phyloP scores from a whole-genome alignment of 768 basidiomycete species.

The Hygrophoropsis aurantiaca region DNA sequence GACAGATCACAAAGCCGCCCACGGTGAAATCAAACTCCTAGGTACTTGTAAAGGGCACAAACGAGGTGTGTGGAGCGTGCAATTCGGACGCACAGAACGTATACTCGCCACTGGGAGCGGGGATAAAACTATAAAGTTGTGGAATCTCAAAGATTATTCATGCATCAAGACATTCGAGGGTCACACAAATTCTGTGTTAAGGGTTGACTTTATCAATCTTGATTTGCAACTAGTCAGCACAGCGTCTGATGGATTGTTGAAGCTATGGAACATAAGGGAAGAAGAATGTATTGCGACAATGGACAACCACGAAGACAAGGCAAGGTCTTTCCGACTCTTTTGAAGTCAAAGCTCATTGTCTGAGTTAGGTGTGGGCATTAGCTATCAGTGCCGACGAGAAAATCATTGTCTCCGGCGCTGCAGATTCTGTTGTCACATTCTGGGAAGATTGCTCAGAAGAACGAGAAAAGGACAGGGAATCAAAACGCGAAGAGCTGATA shows the following conservation, averaged over 20 bases:
- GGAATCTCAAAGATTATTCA: slow-evolving; percentile 91
- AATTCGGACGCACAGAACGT: slow-evolving; percentile 80
- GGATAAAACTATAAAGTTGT: slow-evolving; percentile 91
- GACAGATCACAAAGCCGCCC: slow-evolving; percentile 41
- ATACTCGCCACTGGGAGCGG: slow-evolving; percentile 92
- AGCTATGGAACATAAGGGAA: slow-evolving; percentile 89
- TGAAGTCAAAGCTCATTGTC: background rate
- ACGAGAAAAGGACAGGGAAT: slow-evolving; percentile 71
- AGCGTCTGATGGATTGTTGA: slow-evolving; percentile 93
- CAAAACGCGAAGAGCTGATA: slow-evolving; percentile 69
- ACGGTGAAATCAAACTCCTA: slow-evolving; percentile 70
- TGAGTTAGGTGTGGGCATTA: slow-evolving; percentile 88
- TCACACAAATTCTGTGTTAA: slow-evolving; percentile 93
- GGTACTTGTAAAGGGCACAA: slow-evolving; percentile 97
- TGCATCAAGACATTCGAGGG: slow-evolving; percentile 98
- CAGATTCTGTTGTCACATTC: slow-evolving; percentile 93
- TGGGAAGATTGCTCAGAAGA: slow-evolving; percentile 96
- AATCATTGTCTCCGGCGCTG: slow-evolving; percentile 89
- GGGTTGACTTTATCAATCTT: slow-evolving; percentile 85
- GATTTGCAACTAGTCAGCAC: slow-evolving; percentile 87
- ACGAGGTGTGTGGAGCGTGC: slow-evolving; percentile 93
- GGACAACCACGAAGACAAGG: slow-evolving; percentile 98
- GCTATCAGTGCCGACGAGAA: slow-evolving; percentile 78
- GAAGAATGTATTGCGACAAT: slow-evolving; percentile 87
- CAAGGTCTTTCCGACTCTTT: slow-evolving; percentile 39